Percentiles rank a stretch among this genome's conserved stretches.
Evolutionary conservation across 2,329 filamentous ascomycete species (phyloP).

Genomic region (Camptophora hylomeconis): DNA sequence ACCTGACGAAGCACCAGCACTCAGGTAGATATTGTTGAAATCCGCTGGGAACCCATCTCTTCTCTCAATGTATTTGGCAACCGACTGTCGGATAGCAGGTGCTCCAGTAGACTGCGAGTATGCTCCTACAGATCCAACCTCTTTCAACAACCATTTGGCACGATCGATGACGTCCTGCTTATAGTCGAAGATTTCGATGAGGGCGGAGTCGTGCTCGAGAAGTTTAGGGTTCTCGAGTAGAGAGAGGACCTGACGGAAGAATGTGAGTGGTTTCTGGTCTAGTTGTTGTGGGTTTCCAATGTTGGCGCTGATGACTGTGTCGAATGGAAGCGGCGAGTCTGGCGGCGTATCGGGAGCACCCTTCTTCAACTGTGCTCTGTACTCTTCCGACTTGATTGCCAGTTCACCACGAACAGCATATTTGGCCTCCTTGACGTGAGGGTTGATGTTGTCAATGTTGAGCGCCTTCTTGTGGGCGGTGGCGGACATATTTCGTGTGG

Average conservation of each 20-base stretch:
- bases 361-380: conserved; percentile 56
- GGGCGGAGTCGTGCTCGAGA: conserved; percentile 68
- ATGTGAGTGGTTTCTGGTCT: conserved; percentile 96
- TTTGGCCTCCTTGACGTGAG: conserved; percentile 70
- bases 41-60: conserved; percentile 82
- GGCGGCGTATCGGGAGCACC: conserved; percentile 22
- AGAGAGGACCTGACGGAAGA: conserved; percentile 94
- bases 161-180: conserved; percentile 78
- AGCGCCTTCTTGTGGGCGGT: conserved; percentile 39
- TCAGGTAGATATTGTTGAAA: conserved; percentile 74
- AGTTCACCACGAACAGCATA: conserved; percentile 96
- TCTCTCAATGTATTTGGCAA: conserved; percentile 84
- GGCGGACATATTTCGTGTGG: conserved; percentile 33
- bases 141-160: conserved; percentile 65
- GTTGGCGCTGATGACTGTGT: conserved; percentile 88
- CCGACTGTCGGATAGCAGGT: conserved; percentile 71
- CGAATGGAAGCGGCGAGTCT: conserved; percentile 56
- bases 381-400: conserved; percentile 84
- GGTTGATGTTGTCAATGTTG: conserved; percentile 82
- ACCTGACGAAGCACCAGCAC: conserved; percentile 79
- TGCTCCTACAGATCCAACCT: conserved; percentile 83
- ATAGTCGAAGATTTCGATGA: conserved; percentile 67
- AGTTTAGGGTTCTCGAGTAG: conserved; percentile 80
- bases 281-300: conserved; percentile 98
- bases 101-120: conserved; percentile 92